Base-by-base conservation (phyloP, 2,329 filamentous ascomycete genomes). In the Cercospora sp. region DNA sequence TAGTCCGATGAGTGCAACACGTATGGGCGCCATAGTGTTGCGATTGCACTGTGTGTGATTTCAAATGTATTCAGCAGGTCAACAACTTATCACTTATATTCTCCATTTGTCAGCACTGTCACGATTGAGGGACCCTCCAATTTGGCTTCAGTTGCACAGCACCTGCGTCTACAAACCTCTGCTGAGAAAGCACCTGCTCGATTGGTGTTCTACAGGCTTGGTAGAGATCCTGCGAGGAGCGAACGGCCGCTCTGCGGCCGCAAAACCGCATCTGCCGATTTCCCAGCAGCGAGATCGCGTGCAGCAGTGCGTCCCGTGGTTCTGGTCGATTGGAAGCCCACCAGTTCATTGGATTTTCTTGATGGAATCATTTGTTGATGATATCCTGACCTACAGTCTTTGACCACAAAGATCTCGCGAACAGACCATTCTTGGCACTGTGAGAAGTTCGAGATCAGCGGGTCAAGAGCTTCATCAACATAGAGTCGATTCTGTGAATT, bases 1-100 rank as follows among this genome's bases (percentile, higher is more conserved):
- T 63, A 89, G 85, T 57, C 87, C 88, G 67, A 88, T 81, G n/a
- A 89, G 80, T 32, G 83, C 88, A 16, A 86, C 78, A 63, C 85
- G 84, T 67, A 88, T 86, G 9, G 82, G 84, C 43, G 84, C 74
- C 82, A 86, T 84, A 37, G 12, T 67, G 30, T 45, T 7, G 24
- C 32, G 34, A 13, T n/a, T 30, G 51, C 12, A 59, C 7, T 30
- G 10, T 34, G 55, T 57, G 21, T 7, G 13, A 32, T 43, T n/a
- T 10, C 13, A 9, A 49, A 10, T 32, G 26, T n/a, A 34, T 28
- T n/a, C 32, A 21, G 32, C 59, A 26, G 5, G 24, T 28, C 49
- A n/a, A 28, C 12, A n/a, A 53, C 3, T 3, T 16, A 24, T 28
- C 7, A 53, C 21, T 53, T 53, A 53, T 53, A n/a, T 2, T 53